These are phyloP conservation scores for Tetrahymena borealis DNA, from an alignment of 73 alveolate genomes.

Conservation along the genomic window DNA sequence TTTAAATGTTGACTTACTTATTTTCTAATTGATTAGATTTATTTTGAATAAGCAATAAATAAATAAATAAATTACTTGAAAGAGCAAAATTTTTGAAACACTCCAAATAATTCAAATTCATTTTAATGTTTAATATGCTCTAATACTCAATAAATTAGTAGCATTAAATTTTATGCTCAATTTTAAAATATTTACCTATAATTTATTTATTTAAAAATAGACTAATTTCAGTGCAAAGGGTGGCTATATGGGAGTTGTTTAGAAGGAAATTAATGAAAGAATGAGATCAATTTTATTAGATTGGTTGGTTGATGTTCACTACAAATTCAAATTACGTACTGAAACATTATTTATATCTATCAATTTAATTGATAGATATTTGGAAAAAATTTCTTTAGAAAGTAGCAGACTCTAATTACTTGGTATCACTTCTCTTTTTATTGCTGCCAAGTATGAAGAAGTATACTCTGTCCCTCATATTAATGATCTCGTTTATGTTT, in stretches of 20 bases:
- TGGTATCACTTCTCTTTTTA: conserved; percentile 71
- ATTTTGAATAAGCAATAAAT: no score
- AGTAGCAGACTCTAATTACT: conserved; percentile 53
- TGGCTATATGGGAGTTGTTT: not conserved
- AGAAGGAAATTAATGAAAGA: conserved; percentile 59
- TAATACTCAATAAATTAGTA: no score
- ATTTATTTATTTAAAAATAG: not conserved
- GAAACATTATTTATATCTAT: conserved; percentile 71
- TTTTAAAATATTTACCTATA: not conserved
- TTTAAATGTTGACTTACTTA: no score
- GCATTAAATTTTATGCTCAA: not conserved
- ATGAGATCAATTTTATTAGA: conserved; percentile 67
- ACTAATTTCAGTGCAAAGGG: not conserved
- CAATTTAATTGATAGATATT: conserved; percentile 65
- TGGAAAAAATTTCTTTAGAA: conserved; percentile 47
- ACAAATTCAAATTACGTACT: conserved; percentile 64
- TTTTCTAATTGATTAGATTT: no score
- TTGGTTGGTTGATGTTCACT: conserved; percentile 77
- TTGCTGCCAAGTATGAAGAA: conserved; percentile 84
- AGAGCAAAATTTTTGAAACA: no score
- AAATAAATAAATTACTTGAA: no score
- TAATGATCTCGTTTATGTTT: conserved; percentile 43
- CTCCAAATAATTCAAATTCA: no score
- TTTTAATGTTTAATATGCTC: no score
- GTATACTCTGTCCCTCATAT: conserved; percentile 56